Evolutionary conservation across 805 yeast species (phyloP), one percentile per base, ranked within the genome.

Genomic region (Saccharomycopsis capsularis): DNA sequence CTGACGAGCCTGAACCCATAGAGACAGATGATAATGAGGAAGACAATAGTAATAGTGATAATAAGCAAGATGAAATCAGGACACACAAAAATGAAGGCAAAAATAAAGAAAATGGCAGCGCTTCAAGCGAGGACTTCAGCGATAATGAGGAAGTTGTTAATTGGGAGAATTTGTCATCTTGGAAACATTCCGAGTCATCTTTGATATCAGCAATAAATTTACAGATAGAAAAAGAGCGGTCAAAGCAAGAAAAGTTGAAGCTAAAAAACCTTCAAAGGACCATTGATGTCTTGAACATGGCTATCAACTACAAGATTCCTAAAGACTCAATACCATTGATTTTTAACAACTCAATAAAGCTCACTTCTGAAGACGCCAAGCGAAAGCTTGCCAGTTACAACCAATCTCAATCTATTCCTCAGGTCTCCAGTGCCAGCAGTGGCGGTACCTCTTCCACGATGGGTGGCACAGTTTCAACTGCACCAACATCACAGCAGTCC

Each of bases 191-290:
- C 4, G 55, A 49, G 32, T 29, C 32, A 13, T 9, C 55, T 3
- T 39, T 52, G 19, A 39, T 38, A 6, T 39, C 50, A 18, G 42
- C 46, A 19, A 23, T 52, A 19, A 29, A 23, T 24, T 21, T 48
- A 4, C 53, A 52, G 37, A 49, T 45, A 15, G 89, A 87, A 60
- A 91, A 83, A 59, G 96, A 90, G 62, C 72, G 74, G 40, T 82
- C 96, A 1, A 82, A 82, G 55, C 96, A 89, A 62, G 93, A 85
- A 55, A 79, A 70, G 56, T 82, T 85, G 61, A 75, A 74, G 46
- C 67, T 82, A 21, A 95, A 89, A 60, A 66, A 73, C 37, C 69
- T 82, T 25, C 71, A 74, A 37, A 74, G 76, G 50, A 74, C 85
- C 18, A 64, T 83, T 27, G 81, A 82, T 45, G 69, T 89, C n/a